Evolutionary conservation across 1,139 yeast species (phyloP).

Genomic region (Candida sp.): DNA sequence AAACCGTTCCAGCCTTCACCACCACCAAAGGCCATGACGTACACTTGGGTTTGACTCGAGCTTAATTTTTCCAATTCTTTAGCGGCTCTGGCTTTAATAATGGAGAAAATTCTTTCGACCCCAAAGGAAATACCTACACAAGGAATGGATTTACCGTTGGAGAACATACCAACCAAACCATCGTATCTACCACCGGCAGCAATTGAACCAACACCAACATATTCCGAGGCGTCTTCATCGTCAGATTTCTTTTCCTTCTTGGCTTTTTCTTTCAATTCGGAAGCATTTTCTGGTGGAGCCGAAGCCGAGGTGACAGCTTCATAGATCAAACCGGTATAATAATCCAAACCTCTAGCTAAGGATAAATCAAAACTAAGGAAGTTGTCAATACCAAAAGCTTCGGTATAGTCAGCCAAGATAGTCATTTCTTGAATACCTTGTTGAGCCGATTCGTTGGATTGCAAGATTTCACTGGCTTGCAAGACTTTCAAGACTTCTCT

Average conservation of each 20-base stretch:
- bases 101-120: slow-evolving; percentile 89
- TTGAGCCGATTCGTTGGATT: slow-evolving; percentile 66
- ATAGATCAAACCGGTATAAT: slow-evolving; percentile 93
- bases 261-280: slow-evolving; percentile 57
- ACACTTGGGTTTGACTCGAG: slow-evolving; percentile 88
- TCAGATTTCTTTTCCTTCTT: slow-evolving; percentile 19
- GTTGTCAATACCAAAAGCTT: slow-evolving; percentile 69
- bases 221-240: slow-evolving; percentile 86
- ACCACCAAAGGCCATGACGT: slow-evolving; percentile 97
- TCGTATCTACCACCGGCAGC: slow-evolving; percentile 99
- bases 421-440: slow-evolving; percentile 81
- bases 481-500: slow-evolving; percentile 62
- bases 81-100: slow-evolving; percentile 72
- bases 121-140: slow-evolving; percentile 98
- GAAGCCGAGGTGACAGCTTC: slow-evolving; percentile 95
- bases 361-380: slow-evolving; percentile 85
- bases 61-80: slow-evolving; percentile 57
- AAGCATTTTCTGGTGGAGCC: slow-evolving; percentile 86
- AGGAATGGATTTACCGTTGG: slow-evolving; percentile 90
- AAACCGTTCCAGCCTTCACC: slow-evolving; percentile 96
- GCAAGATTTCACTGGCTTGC: slow-evolving; percentile 52
- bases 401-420: slow-evolving; percentile 68
- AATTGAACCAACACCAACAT: slow-evolving; percentile 97
- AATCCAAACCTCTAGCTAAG: slow-evolving; percentile 94
- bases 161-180: slow-evolving; percentile 93